A percentile compares a stretch with the other conserved stretches of the same genome.
phyloP scores from a whole-genome alignment of 345 rosid genomes.

The Salix arbutifolia region DNA sequence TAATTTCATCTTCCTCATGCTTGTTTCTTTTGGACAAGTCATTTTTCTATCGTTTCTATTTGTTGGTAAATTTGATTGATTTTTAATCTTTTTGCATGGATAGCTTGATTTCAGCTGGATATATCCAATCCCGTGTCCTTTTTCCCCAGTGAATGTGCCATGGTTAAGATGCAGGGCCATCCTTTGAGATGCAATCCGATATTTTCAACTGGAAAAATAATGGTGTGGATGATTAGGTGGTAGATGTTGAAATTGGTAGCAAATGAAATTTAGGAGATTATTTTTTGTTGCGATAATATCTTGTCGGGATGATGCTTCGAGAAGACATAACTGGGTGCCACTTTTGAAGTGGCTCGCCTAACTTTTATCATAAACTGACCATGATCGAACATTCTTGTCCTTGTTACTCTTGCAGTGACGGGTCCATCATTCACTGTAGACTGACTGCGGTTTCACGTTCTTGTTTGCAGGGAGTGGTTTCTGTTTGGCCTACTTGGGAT shows the following conservation, averaged over 20 bases:
- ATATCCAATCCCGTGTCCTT: not conserved
- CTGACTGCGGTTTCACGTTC: not conserved
- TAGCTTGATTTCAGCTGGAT: not conserved
- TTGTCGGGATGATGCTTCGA: not conserved
- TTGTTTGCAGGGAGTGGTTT: not conserved
- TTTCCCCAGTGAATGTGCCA: not conserved
- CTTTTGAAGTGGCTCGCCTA: not conserved
- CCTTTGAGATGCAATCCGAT: not conserved
- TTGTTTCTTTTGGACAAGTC: no score
- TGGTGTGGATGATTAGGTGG: not conserved
- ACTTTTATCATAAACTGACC: not conserved
- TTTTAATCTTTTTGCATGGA: no score
- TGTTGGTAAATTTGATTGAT: not conserved
- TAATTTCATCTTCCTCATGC: no score
- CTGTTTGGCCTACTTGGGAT: not conserved
- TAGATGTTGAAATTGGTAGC: not conserved
- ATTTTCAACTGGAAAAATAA: not conserved
- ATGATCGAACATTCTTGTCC: not conserved
- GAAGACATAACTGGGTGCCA: not conserved
- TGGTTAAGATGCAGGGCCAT: not conserved
- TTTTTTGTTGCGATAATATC: not conserved
- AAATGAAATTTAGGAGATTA: not conserved
- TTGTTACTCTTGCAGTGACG: not conserved
- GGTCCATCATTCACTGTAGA: not conserved
- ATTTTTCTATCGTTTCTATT: not conserved